Base-by-base conservation (phyloP, 768 basidiomycete genomes). In the Arthromyces matolae region DNA sequence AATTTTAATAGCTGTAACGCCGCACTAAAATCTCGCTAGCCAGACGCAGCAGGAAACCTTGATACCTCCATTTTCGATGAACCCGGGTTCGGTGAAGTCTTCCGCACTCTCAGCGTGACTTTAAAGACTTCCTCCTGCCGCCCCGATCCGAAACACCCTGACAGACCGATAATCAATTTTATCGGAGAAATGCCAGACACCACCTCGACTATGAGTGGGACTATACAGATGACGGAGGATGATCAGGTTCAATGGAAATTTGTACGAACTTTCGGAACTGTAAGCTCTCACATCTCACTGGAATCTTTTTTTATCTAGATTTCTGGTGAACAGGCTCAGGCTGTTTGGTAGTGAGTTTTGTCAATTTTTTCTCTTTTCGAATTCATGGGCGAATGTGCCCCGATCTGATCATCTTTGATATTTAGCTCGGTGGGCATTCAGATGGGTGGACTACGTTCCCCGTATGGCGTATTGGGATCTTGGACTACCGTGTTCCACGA, bases 381-480 rank as follows among this genome's bases (percentile, higher is more conserved):
- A n/a, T n/a, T n/a, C n/a, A n/a, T n/a, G n/a, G n/a, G n/a, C n/a
- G n/a, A n/a, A n/a, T n/a, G n/a, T n/a, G n/a, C n/a, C n/a, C n/a
- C n/a, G n/a, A n/a, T n/a, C n/a, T n/a, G n/a, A n/a, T n/a, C n/a
- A n/a, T n/a, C n/a, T n/a, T n/a, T n/a, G n/a, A n/a, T n/a, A n/a
- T n/a, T 38, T 45, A 85, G 84, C 54, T 81, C 76, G n/a, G 73
- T 79, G 29, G 84, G 75, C 27, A 64, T 87, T 18, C 81, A 84
- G 47, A 49, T 86, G 12, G 84, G 86, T 13, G 78, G 72, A 1
- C 54, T 83, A 14, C 73, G 80, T 13, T 85, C 85, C 3, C 64
- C 64, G 7, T 81, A 67, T 60, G 85, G 86, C 14, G 71, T 81
- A 1, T 58, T 87, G 6, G 86, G 75, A 0, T 58, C 71, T 5